These are phyloP conservation scores for Peniophora sp. DNA, from an alignment of 1,284 basidiomycete genomes.

Conservation along the genomic window DNA sequence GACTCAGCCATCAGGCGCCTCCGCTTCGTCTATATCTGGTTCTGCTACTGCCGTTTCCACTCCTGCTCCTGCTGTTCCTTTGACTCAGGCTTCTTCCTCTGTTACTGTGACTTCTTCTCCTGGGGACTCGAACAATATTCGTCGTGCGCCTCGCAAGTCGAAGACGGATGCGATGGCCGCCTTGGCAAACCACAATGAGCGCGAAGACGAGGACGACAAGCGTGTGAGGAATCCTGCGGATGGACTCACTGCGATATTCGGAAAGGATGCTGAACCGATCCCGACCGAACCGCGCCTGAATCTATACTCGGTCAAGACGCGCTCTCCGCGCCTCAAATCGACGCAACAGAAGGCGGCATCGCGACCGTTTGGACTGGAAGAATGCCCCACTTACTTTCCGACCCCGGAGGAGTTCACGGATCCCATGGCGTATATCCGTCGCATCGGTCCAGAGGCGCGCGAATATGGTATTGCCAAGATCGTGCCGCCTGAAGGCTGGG, in stretches of 20 bases:
- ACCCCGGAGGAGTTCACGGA: slow-evolving; percentile 87
- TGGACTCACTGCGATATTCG: slow-evolving; percentile 15
- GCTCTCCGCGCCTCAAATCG: slow-evolving; percentile 36
- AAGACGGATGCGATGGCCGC: slow-evolving; percentile 79
- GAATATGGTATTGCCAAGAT: slow-evolving; percentile 94
- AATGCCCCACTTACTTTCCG: slow-evolving; percentile 89
- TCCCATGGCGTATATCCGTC: slow-evolving; percentile 92
- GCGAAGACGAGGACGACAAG: slow-evolving; percentile 12
- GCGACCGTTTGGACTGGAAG: slow-evolving; percentile 79
- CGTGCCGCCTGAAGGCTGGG: slow-evolving; percentile 89
- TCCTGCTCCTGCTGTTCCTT: neutral
- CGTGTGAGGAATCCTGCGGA: slow-evolving; percentile 5
- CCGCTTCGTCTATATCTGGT: neutral
- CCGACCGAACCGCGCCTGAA: slow-evolving; percentile 54
- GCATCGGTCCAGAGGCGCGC: slow-evolving; percentile 70
- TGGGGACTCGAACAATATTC: slow-evolving; percentile 31
- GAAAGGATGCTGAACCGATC: slow-evolving; percentile 45
- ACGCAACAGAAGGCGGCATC: slow-evolving; percentile 20
- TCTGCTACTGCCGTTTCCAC: neutral
- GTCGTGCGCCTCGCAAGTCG: slow-evolving; percentile 76
- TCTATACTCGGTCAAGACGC: slow-evolving; percentile 62
- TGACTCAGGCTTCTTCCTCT: slow-evolving; percentile 3
- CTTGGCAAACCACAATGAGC: slow-evolving; percentile 49
- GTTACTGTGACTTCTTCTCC: slow-evolving; percentile 10
- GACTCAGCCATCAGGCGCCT: slow-evolving; percentile 7